Conservation (phyloP, 2,329 filamentous ascomycete genomes). For the Seiridium cupressi region DNA sequence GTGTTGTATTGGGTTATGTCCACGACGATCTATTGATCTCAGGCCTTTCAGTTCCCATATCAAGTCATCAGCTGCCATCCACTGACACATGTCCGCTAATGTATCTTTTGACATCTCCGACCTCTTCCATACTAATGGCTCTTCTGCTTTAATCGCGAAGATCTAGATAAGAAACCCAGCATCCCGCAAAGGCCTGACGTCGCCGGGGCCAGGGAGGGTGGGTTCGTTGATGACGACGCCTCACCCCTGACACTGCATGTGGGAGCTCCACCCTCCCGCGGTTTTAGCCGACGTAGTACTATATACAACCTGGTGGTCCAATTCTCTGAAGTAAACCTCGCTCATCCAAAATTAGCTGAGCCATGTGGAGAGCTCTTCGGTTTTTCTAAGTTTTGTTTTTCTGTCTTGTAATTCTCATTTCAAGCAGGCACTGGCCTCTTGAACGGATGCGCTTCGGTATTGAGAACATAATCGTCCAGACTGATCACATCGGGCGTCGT, state of each 20-base stretch:
- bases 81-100: too few species aligned
- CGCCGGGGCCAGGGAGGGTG: background rate
- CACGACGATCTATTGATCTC: too few species aligned
- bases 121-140: too few species aligned
- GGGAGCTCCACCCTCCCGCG: background rate
- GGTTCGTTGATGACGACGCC: conserved; percentile 1
- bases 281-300: background rate
- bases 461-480: conserved; percentile 58
- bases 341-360: too few species aligned
- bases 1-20: too few species aligned
- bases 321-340: background rate
- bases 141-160: background rate
- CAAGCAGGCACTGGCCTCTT: conserved; percentile 34
- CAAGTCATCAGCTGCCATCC: too few species aligned
- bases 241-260: background rate
- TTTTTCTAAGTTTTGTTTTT: background rate
- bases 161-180: background rate
- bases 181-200: too few species aligned
- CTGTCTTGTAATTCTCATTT: background rate
- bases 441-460: conserved; percentile 53
- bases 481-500: conserved; percentile 59
- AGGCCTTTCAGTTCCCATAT: too few species aligned
- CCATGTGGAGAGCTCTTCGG: background rate
- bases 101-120: too few species aligned
- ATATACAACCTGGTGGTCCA: background rate